Evolutionary conservation across 768 basidiomycete species (phyloP), one percentile per base, ranked within the genome.

Genomic region (Harrya chromipes): DNA sequence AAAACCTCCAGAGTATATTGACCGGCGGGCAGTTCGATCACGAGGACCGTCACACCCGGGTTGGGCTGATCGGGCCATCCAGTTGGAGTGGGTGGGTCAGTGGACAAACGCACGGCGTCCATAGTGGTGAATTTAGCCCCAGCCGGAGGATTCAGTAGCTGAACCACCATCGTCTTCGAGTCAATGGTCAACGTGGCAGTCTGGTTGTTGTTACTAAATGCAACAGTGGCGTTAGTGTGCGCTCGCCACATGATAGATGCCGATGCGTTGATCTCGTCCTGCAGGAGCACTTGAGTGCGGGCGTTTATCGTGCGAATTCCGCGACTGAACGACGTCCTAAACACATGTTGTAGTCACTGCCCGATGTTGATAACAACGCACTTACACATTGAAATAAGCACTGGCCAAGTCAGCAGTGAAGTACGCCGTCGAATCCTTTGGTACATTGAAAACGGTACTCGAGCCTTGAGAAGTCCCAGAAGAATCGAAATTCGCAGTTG

Each of bases 171-270:
- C 36, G 78, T 85, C 67, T 90, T 70, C 26, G 79, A 83, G 38
- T 78, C 88, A 43, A 94, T 79, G 7, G 70, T 72, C 53, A 99
- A 73, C 4, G 85, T 90, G 1, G 93, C 95, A 1, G 84, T 79
- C 4, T 78, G 80, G 27, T 85, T 83, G 46, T 66, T 70, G 46
- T 70, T 61, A 48, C 65, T 59, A 33, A 91, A 67, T n/a, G 75
- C 66, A 20, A 83, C 57, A 4, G 92, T 91, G 11, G 95, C 94
- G 70, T 98, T 98, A 49, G 95, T 97, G 70, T 98, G 94, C 78
- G 90, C 89, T 40, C 92, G 84, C 95, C 95, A 97, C 72, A 85
- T 80, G 40, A 97, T 66, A 19, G 74, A 58, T 6, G 67, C 73
- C 29, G 76, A 68, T 3, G 83, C 72, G 16, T 69, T 76, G 62